Conservation (phyloP, 2,329 filamentous ascomycete species). For the Conoideocrella luteorostrata region DNA sequence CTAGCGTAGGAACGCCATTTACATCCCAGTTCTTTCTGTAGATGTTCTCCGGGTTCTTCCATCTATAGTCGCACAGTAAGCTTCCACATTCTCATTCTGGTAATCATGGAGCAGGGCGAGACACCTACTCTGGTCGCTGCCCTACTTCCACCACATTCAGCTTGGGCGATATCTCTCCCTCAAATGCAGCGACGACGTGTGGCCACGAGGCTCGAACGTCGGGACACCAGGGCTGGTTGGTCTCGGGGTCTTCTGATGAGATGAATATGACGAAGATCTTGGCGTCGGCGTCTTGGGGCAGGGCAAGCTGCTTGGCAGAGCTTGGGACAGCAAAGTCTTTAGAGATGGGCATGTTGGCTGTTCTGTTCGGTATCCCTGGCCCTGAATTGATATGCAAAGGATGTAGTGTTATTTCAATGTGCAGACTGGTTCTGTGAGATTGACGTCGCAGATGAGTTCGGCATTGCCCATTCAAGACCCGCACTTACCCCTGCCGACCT, state of each 20-base stretch:
- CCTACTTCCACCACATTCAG: conserved; percentile 28
- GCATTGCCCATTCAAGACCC: too few relatives aligned
- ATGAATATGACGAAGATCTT: conserved; percentile 28
- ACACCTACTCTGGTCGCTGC: conserved; percentile 25
- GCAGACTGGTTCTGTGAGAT: too few relatives aligned
- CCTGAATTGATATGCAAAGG: too few relatives aligned
- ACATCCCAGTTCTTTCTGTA: conserved; percentile 29
- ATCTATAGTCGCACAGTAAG: conserved; percentile 18
- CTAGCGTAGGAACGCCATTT: conserved; percentile 26
- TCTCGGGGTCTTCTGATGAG: conserved; percentile 27
- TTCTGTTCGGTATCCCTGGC: too few relatives aligned
- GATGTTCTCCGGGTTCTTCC: conserved; percentile 26
- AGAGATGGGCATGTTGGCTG: conserved; percentile 8
- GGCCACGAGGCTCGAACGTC: conserved; percentile 31
- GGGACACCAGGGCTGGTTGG: conserved; percentile 31
- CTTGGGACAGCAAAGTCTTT: conserved; percentile 4
- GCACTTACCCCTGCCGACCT: too few relatives aligned
- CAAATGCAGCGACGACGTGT: conserved; percentile 24
- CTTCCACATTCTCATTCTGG: too few relatives aligned
- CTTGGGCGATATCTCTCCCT: conserved; percentile 14
- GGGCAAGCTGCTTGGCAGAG: conserved; percentile 5
- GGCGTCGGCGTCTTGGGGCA: background rate
- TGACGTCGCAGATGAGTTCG: too few relatives aligned
- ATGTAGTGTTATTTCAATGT: too few relatives aligned
- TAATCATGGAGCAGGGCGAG: background rate